phyloP scores from a whole-genome alignment of 2,329 filamentous ascomycete species.

The Hypoxylon sp. region DNA sequence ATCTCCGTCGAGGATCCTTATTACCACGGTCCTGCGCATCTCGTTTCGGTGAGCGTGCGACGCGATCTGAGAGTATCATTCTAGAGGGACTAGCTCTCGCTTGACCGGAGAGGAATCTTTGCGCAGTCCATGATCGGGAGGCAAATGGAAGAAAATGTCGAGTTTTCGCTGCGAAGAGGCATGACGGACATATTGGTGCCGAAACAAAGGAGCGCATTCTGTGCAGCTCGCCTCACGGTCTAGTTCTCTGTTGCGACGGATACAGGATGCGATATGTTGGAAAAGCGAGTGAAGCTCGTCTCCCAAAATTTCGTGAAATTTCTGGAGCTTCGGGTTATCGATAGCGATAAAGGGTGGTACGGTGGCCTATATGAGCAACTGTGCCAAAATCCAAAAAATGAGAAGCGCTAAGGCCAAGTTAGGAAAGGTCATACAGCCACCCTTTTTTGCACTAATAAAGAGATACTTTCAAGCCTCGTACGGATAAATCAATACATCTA shows the following conservation, averaged over 20 bases:
- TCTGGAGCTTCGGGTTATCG: slow-evolving; percentile 21
- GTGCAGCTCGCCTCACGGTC: neutral
- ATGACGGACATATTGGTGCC: slow-evolving; percentile 50
- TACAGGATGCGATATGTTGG: neutral
- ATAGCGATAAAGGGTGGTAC: slow-evolving; percentile 2
- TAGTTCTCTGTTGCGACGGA: slow-evolving; percentile 1
- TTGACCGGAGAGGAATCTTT: slow-evolving; percentile 45
- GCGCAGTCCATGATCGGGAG: slow-evolving; percentile 44
- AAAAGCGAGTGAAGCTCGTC: neutral
- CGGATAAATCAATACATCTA: no score
- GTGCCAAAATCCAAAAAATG: no score
- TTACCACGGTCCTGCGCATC: slow-evolving; percentile 52
- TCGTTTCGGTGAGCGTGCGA: slow-evolving; percentile 57
- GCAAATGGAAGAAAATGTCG: slow-evolving; percentile 31
- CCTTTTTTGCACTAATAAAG: no score
- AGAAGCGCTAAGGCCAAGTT: no score
- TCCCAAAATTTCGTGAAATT: slow-evolving; percentile 21
- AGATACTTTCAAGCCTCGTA: no score
- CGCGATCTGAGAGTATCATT: slow-evolving; percentile 70
- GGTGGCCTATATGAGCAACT: no score
- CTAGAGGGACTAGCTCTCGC: slow-evolving; percentile 60
- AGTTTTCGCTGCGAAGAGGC: slow-evolving; percentile 44
- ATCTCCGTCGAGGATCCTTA: slow-evolving; percentile 55
- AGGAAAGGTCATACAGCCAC: no score
- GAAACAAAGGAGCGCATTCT: slow-evolving; percentile 45